phyloP scores from a whole-genome alignment of 768 basidiomycete species.

The Serendipita sp. region DNA sequence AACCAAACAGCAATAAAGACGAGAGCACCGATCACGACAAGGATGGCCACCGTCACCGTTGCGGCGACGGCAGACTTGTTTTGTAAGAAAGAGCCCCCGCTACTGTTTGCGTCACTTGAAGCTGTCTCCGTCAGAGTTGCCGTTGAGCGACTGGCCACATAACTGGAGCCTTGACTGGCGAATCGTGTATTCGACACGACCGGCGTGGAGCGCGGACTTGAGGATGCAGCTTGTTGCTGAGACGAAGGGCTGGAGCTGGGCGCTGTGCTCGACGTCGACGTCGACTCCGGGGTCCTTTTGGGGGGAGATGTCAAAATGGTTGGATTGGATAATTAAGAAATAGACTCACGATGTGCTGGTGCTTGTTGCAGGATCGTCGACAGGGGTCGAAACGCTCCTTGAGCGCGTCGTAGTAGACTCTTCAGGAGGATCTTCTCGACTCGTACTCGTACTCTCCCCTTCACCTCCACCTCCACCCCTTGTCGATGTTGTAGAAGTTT shows the following conservation, averaged over 20 bases:
- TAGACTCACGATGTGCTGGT: neutral
- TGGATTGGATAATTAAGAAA: neutral
- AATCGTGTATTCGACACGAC: neutral
- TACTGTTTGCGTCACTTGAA: neutral
- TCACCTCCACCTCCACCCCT: neutral
- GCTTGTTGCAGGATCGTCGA: too few species aligned
- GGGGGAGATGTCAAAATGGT: neutral
- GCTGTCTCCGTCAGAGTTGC: neutral
- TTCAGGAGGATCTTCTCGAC: neutral
- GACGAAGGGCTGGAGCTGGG: neutral
- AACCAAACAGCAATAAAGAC: slow-evolving; percentile 1
- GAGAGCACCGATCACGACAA: neutral
- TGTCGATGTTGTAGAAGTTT: neutral
- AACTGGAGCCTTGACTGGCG: neutral
- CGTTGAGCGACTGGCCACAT: neutral
- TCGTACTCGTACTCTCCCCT: neutral
- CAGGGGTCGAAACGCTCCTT: too few species aligned
- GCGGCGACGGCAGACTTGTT: neutral
- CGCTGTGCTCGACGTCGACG: neutral
- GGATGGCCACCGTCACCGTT: neutral
- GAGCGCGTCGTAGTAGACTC: neutral
- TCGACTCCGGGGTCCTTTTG: neutral
- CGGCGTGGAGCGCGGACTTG: neutral
- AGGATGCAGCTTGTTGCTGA: neutral
- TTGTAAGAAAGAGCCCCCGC: neutral